Conservation (phyloP, 1,284 basidiomycete species). For the Entoloma clypeatum region DNA sequence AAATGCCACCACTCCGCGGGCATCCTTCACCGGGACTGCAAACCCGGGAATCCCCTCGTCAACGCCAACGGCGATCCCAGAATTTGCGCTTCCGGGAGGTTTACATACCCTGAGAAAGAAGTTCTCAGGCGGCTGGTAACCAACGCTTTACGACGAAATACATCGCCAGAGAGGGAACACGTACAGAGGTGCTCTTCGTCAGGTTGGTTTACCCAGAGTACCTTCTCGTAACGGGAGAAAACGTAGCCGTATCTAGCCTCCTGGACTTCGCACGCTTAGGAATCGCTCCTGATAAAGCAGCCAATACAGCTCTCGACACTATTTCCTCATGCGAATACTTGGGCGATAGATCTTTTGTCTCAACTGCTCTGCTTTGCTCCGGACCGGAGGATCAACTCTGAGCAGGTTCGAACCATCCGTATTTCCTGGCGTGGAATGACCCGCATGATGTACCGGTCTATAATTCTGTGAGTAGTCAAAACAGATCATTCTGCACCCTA, state of each 20-base stretch:
- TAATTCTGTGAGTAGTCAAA: conserved; percentile 54
- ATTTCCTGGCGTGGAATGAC: conserved; percentile 92
- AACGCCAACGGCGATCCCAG: conserved; percentile 98
- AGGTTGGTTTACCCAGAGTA: conserved; percentile 89
- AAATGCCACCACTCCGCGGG: conserved; percentile 99
- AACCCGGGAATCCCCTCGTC: conserved; percentile 94
- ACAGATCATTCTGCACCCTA: no score
- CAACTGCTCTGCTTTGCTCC: conserved; percentile 97
- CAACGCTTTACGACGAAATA: conserved; percentile 99
- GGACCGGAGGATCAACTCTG: conserved; percentile 93
- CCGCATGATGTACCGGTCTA: conserved; percentile 88
- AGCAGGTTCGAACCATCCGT: conserved; percentile 92
- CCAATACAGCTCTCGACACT: conserved; percentile 88
- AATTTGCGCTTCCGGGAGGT: conserved; percentile 99
- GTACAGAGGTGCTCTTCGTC: conserved; percentile 90
- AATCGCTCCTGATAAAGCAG: conserved; percentile 95
- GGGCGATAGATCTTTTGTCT: conserved; percentile 89
- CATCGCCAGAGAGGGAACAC: conserved; percentile 96
- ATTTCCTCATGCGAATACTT: conserved; percentile 91
- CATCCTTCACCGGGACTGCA: conserved; percentile 96
- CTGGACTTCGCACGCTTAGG: conserved; percentile 74
- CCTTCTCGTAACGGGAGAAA: conserved; percentile 20
- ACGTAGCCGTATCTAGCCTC: conserved; percentile 5
- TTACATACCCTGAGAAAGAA: conserved; percentile 78
- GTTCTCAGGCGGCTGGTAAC: conserved; percentile 67